These are phyloP conservation scores for Cicer cuneatum DNA, from an alignment of 306 rosid species.

Conservation along the genomic window DNA sequence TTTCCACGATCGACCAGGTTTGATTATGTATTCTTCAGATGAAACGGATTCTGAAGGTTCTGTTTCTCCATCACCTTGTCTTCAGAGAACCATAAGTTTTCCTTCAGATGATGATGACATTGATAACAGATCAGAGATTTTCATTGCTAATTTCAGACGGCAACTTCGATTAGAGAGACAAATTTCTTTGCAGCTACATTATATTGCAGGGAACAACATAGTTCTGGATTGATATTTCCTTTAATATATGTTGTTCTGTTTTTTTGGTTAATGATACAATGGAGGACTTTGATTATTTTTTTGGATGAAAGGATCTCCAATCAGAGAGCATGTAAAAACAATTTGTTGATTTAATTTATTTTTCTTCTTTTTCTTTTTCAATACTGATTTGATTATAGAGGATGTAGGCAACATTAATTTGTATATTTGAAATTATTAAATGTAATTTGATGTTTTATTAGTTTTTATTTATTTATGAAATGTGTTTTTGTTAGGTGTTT, in stretches of 20 bases:
- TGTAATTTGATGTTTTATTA: neutral
- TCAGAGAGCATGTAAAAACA: neutral
- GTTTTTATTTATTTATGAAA: too few relatives aligned
- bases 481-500: neutral
- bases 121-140: slow-evolving; percentile 71
- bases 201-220: slow-evolving; percentile 46
- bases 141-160: slow-evolving; percentile 68
- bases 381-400: neutral
- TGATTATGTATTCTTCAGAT: slow-evolving; percentile 38
- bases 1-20: slow-evolving; percentile 65
- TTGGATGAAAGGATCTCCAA: neutral
- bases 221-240: slow-evolving; percentile 51
- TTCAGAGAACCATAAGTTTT: slow-evolving; percentile 66
- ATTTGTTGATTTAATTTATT: neutral
- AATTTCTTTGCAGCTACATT: slow-evolving; percentile 68
- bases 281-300: slow-evolving; percentile 39
- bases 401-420: too few relatives aligned
- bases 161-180: slow-evolving; percentile 85
- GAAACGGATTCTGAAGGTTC: slow-evolving; percentile 45
- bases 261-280: neutral
- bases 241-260: neutral
- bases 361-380: neutral
- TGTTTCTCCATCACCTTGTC: slow-evolving; percentile 40
- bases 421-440: too few relatives aligned
- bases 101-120: slow-evolving; percentile 81